Percentiles rank a stretch among this genome's conserved stretches.
phyloP scores from a whole-genome alignment of 495 filamentous ascomycete genomes.

The Tuber borchii region DNA sequence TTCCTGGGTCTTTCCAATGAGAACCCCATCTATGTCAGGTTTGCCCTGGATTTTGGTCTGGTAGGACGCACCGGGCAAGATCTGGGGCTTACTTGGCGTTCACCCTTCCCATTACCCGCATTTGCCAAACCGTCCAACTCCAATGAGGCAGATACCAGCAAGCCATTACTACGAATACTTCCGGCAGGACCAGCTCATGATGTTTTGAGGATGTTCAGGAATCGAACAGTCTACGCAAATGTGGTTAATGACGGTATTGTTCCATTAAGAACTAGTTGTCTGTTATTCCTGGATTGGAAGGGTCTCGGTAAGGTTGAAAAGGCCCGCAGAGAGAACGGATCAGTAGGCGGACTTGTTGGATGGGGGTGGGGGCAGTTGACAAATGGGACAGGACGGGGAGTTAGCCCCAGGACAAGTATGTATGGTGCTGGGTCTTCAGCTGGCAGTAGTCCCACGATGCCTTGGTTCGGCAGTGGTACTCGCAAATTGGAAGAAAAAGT shows the following conservation, averaged over 20 bases:
- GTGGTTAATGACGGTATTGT: slow-evolving; percentile 99
- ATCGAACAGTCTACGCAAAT: slow-evolving; percentile 91
- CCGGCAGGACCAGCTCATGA: slow-evolving; percentile 89
- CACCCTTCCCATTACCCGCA: slow-evolving; percentile 53
- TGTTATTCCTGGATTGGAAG: slow-evolving; percentile 96
- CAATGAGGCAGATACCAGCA: slow-evolving; percentile 47
- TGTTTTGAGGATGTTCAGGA: slow-evolving; percentile 77
- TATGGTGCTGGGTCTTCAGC: slow-evolving; percentile 5
- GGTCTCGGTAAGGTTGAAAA: slow-evolving; percentile 90
- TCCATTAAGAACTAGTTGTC: slow-evolving; percentile 83
- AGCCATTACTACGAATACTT: slow-evolving; percentile 82
- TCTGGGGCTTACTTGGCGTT: slow-evolving; percentile 85
- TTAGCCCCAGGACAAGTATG: not conserved
- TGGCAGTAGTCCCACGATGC: slow-evolving; percentile 21
- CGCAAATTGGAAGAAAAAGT: slow-evolving; percentile 14
- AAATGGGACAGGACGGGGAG: slow-evolving; percentile 24
- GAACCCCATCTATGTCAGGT: slow-evolving; percentile 93
- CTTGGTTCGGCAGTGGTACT: not conserved
- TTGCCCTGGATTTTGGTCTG: slow-evolving; percentile 90
- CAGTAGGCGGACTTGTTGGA: slow-evolving; percentile 83
- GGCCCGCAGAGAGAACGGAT: slow-evolving; percentile 79
- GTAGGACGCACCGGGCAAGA: slow-evolving; percentile 94
- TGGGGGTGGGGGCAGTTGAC: slow-evolving; percentile 96
- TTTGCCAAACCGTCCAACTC: slow-evolving; percentile 20
- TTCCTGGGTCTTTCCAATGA: slow-evolving; percentile 93